These are phyloP conservation scores for Xylaria curta DNA, from an alignment of 495 filamentous ascomycete species.

Conservation along the genomic window DNA sequence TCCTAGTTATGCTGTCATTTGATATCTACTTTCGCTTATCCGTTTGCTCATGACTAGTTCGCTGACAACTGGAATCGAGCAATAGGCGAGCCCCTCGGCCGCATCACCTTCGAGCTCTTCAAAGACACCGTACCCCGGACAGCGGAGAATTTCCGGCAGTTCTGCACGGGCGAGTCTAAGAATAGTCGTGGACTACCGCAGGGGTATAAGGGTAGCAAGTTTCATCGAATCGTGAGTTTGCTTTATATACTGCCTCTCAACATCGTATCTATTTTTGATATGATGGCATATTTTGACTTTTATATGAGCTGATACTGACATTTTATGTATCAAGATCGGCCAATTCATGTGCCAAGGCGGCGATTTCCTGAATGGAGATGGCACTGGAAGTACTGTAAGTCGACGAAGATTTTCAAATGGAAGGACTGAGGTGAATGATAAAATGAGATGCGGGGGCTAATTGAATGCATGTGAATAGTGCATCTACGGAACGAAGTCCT, in stretches of 20 bases:
- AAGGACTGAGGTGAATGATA: not conserved
- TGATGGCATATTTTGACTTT: not conserved
- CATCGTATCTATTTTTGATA: not conserved
- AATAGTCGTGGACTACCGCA: constrained; percentile 78
- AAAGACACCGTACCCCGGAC: constrained; percentile 82
- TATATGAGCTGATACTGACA: not conserved
- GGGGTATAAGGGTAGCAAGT: constrained; percentile 93
- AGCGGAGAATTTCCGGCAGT: constrained; percentile 96
- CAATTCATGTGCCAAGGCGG: constrained; percentile 97
- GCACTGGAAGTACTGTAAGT: constrained; percentile 74
- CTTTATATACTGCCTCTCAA: too few species aligned
- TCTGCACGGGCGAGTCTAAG: constrained; percentile 94
- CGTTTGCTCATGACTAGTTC: too few species aligned
- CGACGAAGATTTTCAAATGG: too few species aligned
- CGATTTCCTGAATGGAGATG: constrained; percentile 94
- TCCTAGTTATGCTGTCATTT: too few species aligned
- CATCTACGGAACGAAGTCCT: constrained; percentile 85
- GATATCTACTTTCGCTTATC: not conserved
- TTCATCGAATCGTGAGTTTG: constrained; percentile 92
- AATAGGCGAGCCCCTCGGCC: constrained; percentile 92
- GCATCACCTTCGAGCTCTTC: constrained; percentile 94
- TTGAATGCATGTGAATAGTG: constrained; percentile 38
- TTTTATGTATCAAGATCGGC: constrained; percentile 68
- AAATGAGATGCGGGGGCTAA: not conserved
- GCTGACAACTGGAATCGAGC: too few species aligned